phyloP scores from a whole-genome alignment of 495 filamentous ascomycete genomes.

The Geoglossum glabrum region DNA sequence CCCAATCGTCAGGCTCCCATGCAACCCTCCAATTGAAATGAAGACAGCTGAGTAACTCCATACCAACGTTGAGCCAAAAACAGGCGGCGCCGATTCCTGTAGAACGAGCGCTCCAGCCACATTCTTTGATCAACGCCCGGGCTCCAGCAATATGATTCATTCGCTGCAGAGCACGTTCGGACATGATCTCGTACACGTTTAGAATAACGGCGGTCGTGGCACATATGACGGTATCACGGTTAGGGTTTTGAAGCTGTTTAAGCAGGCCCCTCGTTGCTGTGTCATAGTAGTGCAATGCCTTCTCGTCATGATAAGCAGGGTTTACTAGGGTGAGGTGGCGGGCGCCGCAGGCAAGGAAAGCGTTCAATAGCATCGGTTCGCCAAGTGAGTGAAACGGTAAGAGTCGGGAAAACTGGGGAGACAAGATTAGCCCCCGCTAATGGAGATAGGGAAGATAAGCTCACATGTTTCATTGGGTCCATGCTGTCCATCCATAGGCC shows the following conservation, averaged over 20 bases:
- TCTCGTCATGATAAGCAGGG: slow-evolving; percentile 49
- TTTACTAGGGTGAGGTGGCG: slow-evolving; percentile 58
- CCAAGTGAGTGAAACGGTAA: slow-evolving; percentile 63
- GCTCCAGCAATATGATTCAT: slow-evolving; percentile 81
- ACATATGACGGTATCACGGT: slow-evolving; percentile 67
- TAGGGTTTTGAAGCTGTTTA: slow-evolving; percentile 53
- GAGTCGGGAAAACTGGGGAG: slow-evolving; percentile 49
- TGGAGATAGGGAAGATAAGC: slow-evolving; percentile 9
- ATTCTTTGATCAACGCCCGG: slow-evolving; percentile 75
- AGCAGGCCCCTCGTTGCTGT: slow-evolving; percentile 57
- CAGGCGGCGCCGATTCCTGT: slow-evolving; percentile 69
- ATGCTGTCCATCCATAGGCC: slow-evolving; percentile 89
- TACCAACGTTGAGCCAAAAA: slow-evolving; percentile 84
- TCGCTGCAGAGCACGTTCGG: slow-evolving; percentile 45
- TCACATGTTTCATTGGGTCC: slow-evolving; percentile 65
- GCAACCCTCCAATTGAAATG: slow-evolving; percentile 73
- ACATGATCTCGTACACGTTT: slow-evolving; percentile 87
- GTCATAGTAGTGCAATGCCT: slow-evolving; percentile 65
- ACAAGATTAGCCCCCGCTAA: background rate
- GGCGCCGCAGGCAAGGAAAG: slow-evolving; percentile 75
- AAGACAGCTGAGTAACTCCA: slow-evolving; percentile 76
- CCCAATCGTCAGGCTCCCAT: slow-evolving; percentile 89
- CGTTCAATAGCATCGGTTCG: slow-evolving; percentile 82
- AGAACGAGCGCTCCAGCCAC: slow-evolving; percentile 68
- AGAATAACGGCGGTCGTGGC: slow-evolving; percentile 77